Evolutionary conservation across 768 basidiomycete species (phyloP).

Genomic region (Kwoniella sp.): DNA sequence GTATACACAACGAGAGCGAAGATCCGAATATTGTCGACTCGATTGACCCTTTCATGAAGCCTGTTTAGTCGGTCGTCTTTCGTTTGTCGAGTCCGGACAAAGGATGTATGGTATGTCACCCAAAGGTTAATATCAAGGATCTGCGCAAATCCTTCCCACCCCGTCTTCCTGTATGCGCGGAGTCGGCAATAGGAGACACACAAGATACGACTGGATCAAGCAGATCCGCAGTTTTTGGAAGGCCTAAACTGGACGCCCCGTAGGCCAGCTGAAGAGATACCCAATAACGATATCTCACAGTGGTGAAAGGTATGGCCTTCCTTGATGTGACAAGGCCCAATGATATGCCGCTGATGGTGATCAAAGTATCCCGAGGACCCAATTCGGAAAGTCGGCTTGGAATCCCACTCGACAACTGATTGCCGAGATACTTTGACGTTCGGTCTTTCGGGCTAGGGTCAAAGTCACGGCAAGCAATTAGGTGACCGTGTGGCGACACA

Average conservation of each 20-base stretch:
- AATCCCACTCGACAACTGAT: neutral
- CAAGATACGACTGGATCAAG: too few species aligned
- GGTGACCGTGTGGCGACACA: neutral
- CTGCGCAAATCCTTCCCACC: neutral
- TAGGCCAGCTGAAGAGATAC: neutral
- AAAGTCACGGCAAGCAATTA: neutral
- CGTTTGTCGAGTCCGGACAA: neutral
- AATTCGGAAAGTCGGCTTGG: neutral
- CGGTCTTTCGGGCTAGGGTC: neutral
- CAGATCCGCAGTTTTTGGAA: too few species aligned
- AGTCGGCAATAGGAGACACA: too few species aligned
- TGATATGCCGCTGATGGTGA: neutral
- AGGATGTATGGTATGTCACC: neutral
- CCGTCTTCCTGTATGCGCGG: too few species aligned
- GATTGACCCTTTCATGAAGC: neutral
- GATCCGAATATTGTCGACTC: too few species aligned
- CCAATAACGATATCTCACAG: neutral
- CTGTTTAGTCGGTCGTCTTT: neutral
- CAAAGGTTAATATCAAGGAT: neutral
- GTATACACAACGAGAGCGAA: neutral
- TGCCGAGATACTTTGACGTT: neutral
- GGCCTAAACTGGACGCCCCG: too few species aligned
- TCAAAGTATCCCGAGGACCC: neutral
- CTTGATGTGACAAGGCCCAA: neutral
- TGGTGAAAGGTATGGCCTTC: neutral